Base-by-base conservation (phyloP, 495 filamentous ascomycete genomes). In the Oleoguttula mirabilis region DNA sequence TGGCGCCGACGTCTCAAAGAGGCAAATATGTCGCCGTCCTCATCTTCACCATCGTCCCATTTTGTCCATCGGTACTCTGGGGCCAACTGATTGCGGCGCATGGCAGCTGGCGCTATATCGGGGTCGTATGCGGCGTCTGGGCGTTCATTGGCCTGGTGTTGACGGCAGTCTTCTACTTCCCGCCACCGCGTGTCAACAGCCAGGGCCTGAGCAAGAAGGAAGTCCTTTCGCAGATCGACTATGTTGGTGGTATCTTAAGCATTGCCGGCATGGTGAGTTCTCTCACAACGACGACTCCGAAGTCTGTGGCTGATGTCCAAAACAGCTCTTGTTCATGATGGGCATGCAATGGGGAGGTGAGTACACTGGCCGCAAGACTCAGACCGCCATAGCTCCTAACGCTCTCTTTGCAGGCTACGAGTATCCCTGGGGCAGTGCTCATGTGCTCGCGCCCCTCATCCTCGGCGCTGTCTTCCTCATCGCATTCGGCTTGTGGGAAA, bases 11-110 rank as follows among this genome's bases (percentile, higher is more conserved):
- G 14, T 64, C 72, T 15, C 72, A 79, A 53, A 71, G 80, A 24
- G 80, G 80, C 23, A 76, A 72, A 58, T 84, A 83, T 52, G 72
- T 84, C 32, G 75, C 79, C 6, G 60, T 71, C 2, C 57, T 85
- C 22, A 70, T 80, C 36, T 75, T 82, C 58, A 79, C 76, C 21
- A 81, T 83, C 39, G 27, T 82, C 0, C 80, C 80, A 0, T 82
- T 81, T 55, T 69, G 71, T 41, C 79, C 80, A 0, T 78, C 77
- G 0, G 77, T 80, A 2, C 60, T 85, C 21, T 84, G 70, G 66
- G 79, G 70, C 14, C 79, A 85, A 56, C 62, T 85, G 19, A 80
- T 85, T 38, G 68, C 78, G 21, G 63, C 62, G 10, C 54, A 75
- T 27, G 38, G 35, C 31, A 8, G 56, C 32, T 85, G 79, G 80